Evolutionary conservation across 2,329 filamentous ascomycete species (phyloP), one percentile per base, ranked within the genome.

Genomic region (Alternaria alternata): DNA sequence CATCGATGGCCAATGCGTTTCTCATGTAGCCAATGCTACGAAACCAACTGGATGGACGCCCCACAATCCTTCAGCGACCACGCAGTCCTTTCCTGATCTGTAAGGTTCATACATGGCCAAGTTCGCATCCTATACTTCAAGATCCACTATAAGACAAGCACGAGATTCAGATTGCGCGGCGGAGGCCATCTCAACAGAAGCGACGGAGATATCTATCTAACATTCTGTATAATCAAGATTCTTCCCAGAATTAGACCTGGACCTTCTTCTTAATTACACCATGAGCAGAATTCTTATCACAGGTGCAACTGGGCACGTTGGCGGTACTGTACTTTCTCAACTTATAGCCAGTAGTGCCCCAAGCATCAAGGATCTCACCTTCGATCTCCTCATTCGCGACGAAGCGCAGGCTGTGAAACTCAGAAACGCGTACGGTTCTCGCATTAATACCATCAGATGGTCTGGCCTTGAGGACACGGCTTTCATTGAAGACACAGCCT

Each of bases 241-340:
- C 14, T 7, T 34, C 5, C 18, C 18, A n/a, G 8, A 32, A 18
- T n/a, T 5, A 34, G n/a, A 20, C 8, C 30, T 32, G 28, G 28
- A 48, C 2, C 20, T 11, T 20, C n/a, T 30, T 20, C 44, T n/a
- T 1, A 2, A 32, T 36, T 18, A 18, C 36, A 46, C 4, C 24
- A 68, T 66, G 59, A 65, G 57, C 51, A 66, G 60, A 26, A 65
- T 68, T 6, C 61, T 68, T 32, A 41, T 66, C 49, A 54, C 57
- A 9, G 64, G 66, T 7, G 64, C 62, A 2, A 68, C 64, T 2
- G 66, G 64, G 22, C 64, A 68, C 49, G 62, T 67, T 7, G 64
- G 62, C 16, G 64, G 64, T 7, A 65, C 66, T n/a, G 47, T 66
- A 14, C 65, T 68, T 11, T 39, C 47, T 2, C 61, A 63, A 42